Evolutionary conservation across 2,329 filamentous ascomycete genomes (phyloP).

Genomic region (Colletotrichum theobromicola): DNA sequence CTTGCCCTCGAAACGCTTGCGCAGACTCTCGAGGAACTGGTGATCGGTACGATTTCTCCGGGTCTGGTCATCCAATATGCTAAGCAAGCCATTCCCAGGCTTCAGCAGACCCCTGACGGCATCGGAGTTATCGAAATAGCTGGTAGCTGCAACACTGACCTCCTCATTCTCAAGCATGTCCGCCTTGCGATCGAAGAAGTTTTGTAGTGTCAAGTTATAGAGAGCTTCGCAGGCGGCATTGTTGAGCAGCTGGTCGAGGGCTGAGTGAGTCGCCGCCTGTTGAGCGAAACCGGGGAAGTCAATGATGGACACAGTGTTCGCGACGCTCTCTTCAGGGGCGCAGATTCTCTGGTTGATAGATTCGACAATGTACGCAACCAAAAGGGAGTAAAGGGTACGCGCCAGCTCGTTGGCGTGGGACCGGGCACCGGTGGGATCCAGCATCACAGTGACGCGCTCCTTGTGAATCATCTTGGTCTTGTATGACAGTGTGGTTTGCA

Average conservation of each 20-base stretch:
- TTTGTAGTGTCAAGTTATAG: slow-evolving; percentile 92
- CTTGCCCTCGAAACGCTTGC: slow-evolving; percentile 93
- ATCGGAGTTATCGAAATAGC: slow-evolving; percentile 97
- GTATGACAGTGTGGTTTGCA: slow-evolving; percentile 90
- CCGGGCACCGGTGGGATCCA: slow-evolving; percentile 88
- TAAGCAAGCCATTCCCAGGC: slow-evolving; percentile 87
- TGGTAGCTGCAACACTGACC: slow-evolving; percentile 86
- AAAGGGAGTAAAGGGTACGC: slow-evolving; percentile 87
- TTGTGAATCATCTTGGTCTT: slow-evolving; percentile 96
- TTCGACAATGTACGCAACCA: slow-evolving; percentile 94
- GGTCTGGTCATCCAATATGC: slow-evolving; percentile 95
- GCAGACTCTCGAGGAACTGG: slow-evolving; percentile 88
- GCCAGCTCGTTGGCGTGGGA: slow-evolving; percentile 94
- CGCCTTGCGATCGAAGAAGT: slow-evolving; percentile 94
- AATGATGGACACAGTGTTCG: slow-evolving; percentile 92
- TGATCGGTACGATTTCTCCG: slow-evolving; percentile 86
- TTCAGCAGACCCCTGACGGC: slow-evolving; percentile 92
- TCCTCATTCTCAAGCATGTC: slow-evolving; percentile 95
- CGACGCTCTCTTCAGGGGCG: slow-evolving; percentile 84
- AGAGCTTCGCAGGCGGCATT: slow-evolving; percentile 92
- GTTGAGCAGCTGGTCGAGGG: slow-evolving; percentile 90
- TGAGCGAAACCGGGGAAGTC: slow-evolving; percentile 97
- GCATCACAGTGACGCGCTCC: slow-evolving; percentile 98
- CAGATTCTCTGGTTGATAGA: slow-evolving; percentile 89
- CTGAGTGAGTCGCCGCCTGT: slow-evolving; percentile 80